Conservation (phyloP, 176 grass and related monocot species). For the Zea luxurians region DNA sequence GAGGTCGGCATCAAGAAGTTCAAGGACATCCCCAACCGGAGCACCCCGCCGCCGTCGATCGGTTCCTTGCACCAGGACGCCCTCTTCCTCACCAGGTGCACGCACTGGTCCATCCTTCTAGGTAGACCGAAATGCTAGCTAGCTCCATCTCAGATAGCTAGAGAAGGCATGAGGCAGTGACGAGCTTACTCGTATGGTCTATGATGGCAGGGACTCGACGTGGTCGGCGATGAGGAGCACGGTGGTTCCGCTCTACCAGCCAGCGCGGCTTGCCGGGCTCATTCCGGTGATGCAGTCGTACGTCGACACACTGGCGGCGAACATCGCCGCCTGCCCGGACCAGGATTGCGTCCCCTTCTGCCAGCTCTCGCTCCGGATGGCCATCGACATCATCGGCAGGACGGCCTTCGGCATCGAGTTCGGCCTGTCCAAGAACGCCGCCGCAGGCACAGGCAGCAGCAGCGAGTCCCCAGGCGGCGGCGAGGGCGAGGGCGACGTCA, state of each 20-base stretch:
- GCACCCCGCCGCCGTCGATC: constrained; percentile 58
- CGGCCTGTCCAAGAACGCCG: constrained; percentile 46
- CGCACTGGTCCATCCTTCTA: no score
- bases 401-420: constrained; percentile 91
- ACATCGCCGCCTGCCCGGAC: constrained; percentile 42
- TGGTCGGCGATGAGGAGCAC: constrained; percentile 88
- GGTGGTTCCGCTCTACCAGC: constrained; percentile 88
- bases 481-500: constrained; percentile 38
- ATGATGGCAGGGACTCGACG: constrained; percentile 51
- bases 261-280: constrained; percentile 61
- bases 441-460: not conserved
- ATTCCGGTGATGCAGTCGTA: constrained; percentile 81
- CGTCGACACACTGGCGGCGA: constrained; percentile 41
- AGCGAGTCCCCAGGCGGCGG: not conserved
- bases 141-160: no score
- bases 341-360: constrained; percentile 68
- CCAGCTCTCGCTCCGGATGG: constrained; percentile 64
- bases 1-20: constrained; percentile 95
- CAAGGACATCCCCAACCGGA: constrained; percentile 86
- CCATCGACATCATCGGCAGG: constrained; percentile 85
- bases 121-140: no score
- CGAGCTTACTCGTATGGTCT: not conserved
- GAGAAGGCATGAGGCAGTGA: not conserved
- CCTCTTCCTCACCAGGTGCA: constrained; percentile 70
- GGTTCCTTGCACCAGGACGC: constrained; percentile 83